These are phyloP conservation scores for Didymella pinodella DNA, from an alignment of 2,329 filamentous ascomycete species.

Conservation along the genomic window DNA sequence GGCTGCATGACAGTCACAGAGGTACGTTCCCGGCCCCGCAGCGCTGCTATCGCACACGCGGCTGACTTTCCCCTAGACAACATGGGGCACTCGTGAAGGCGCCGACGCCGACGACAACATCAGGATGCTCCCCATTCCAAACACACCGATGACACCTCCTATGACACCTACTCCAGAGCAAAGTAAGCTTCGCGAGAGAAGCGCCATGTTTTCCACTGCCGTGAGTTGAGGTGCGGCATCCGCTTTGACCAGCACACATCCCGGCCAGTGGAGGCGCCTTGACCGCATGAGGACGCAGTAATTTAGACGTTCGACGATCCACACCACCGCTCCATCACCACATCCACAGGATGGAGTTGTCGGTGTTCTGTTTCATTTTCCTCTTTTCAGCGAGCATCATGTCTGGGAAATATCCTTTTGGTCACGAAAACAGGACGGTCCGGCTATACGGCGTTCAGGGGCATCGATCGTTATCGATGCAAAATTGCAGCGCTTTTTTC, in stretches of 20 bases:
- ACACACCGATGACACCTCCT: constrained; percentile 46
- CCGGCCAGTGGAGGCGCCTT: constrained; percentile 34
- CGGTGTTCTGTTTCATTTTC: constrained; percentile 22
- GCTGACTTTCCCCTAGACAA: constrained; percentile 68
- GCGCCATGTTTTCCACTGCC: constrained; percentile 36
- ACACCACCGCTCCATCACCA: constrained; percentile 33
- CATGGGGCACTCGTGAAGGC: constrained; percentile 93
- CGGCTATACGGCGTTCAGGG: constrained; percentile 45
- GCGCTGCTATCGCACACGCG: constrained; percentile 30
- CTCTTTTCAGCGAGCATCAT: constrained; percentile 35
- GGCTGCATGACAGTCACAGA: constrained; percentile 74
- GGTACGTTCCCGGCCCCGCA: constrained; percentile 39
- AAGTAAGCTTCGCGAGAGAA: constrained; percentile 48
- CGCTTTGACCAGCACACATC: constrained; percentile 31
- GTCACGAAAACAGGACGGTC: constrained; percentile 44
- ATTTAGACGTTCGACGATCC: constrained; percentile 48
- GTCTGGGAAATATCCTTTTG: constrained; percentile 37
- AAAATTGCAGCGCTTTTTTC: constrained; percentile 44
- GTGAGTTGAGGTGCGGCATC: constrained; percentile 40
- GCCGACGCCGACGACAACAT: constrained; percentile 75
- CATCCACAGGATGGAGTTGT: constrained; percentile 28
- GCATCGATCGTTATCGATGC: constrained; percentile 28
- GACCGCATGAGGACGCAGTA: constrained; percentile 41
- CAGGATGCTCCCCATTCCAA: constrained; percentile 50
- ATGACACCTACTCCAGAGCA: constrained; percentile 45